Conservation (phyloP, 2,329 filamentous ascomycete species). For the Aspergillus calidoustus region DNA sequence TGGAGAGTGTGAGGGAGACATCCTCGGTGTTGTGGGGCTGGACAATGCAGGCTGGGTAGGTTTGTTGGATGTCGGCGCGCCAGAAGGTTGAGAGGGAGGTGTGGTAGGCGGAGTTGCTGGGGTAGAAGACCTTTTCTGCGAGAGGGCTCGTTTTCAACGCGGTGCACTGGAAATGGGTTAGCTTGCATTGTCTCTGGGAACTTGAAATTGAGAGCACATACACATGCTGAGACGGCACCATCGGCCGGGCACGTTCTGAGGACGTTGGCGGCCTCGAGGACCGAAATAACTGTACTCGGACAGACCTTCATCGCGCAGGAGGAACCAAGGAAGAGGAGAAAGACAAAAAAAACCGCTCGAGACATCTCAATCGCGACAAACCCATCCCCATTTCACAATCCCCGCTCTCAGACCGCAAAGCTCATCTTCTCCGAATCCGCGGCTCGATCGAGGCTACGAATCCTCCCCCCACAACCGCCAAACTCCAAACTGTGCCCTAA, state of each 20-base stretch:
- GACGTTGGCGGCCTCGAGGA: slow-evolving; percentile 1
- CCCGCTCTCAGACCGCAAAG: not conserved
- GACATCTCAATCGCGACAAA: not conserved
- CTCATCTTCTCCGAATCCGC: not conserved
- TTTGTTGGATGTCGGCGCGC: not conserved
- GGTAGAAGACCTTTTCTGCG: not conserved
- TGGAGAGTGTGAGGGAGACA: not conserved
- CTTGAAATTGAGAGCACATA: not conserved
- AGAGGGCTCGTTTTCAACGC: not conserved
- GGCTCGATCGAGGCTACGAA: not conserved
- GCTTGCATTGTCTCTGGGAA: not conserved
- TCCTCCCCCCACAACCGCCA: not conserved
- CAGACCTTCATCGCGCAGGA: slow-evolving; percentile 3
- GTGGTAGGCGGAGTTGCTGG: not conserved
- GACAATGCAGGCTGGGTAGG: slow-evolving; percentile 1
- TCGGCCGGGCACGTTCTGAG: not conserved
- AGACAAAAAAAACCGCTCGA: not conserved
- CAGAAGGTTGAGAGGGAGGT: not conserved
- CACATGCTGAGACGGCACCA: slow-evolving; percentile 1
- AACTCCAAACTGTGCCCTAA: not conserved
- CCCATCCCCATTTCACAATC: not conserved
- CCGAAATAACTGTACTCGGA: not conserved
- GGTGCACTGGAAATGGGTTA: not conserved
- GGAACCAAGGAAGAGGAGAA: not conserved
- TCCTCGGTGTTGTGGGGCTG: not conserved